Evolutionary conservation across 345 rosid genomes (phyloP), one percentile per base, ranked within the genome.

Genomic region (Eucalyptus curtisii): DNA sequence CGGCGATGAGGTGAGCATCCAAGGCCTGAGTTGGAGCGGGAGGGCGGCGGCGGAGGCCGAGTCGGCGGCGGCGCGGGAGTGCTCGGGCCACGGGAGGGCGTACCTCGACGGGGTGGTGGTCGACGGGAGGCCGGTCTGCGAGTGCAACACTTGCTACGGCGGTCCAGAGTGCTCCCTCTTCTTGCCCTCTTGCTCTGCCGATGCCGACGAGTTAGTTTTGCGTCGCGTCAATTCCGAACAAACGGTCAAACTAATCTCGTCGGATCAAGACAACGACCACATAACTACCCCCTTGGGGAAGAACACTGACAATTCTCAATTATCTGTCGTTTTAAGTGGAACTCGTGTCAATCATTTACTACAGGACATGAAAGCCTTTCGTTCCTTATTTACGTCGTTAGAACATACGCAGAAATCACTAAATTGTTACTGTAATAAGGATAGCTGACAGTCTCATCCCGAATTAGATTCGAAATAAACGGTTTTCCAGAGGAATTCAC

Each of bases 1-100:
- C 45, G 17, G 24, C 37, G 45, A 71, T 33, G 81, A 33, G 81
- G 81, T 71, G 81, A 17, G 11, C 7, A 1, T 71, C 44, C 45
- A 3, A 13, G 52, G 55, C 42, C 90, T 90, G 40, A 93, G 94
- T 40, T 97, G 99, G 99, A 95, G 91, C 88, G 64, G 52, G 47
- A 90, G 30, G 88, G 97, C 96, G 2, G 97, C 96, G 17, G 85
- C 3, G 5, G 97, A 95, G 92, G 97, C 97, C 11, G 97, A 96
- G 87, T 61, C 85, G 8, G 97, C 89, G 86, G 97, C 98, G 2
- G 92, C 93, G 20, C 81, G 92, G 44, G 59, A 93, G 12, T 97
- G 99, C 87, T 96, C 96, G 3, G 96, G 97, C 82, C 97, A 96
- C 47, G 97, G 98, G 11, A 92, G 94, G 91, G 97, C 94, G 30